phyloP scores from a whole-genome alignment of 73 alveolate genomes.

The Paramecium sexaurelia region DNA sequence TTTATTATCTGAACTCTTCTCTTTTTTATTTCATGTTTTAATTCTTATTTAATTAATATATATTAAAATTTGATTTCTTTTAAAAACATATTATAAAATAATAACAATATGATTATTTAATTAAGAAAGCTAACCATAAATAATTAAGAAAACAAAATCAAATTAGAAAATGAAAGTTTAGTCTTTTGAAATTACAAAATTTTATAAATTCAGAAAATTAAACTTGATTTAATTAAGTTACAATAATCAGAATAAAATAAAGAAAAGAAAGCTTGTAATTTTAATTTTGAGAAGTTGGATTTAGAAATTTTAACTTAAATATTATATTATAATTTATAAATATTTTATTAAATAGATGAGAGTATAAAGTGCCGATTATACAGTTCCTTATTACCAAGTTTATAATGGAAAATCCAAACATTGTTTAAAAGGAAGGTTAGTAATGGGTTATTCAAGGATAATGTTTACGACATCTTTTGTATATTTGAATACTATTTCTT shows the following conservation, averaged over 20 bases:
- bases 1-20: background rate
- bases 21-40: background rate
- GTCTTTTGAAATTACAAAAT: too few relatives aligned
- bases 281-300: background rate
- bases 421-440: slow-evolving; percentile 26
- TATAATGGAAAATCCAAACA: background rate
- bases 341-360: background rate
- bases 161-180: too few relatives aligned
- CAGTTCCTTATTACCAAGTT: background rate
- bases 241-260: too few relatives aligned
- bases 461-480: background rate
- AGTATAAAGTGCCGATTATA: background rate
- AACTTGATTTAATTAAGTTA: too few relatives aligned
- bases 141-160: too few relatives aligned
- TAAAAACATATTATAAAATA: too few relatives aligned
- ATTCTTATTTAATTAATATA: background rate
- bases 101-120: too few relatives aligned
- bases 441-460: background rate
- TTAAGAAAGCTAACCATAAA: too few relatives aligned
- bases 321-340: background rate
- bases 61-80: too few relatives aligned
- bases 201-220: too few relatives aligned
- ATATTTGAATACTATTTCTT: background rate
- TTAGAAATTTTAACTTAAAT: background rate
- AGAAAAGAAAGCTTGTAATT: background rate